Evolutionary conservation across 768 basidiomycete species (phyloP).

Genomic region (Postia placenta): DNA sequence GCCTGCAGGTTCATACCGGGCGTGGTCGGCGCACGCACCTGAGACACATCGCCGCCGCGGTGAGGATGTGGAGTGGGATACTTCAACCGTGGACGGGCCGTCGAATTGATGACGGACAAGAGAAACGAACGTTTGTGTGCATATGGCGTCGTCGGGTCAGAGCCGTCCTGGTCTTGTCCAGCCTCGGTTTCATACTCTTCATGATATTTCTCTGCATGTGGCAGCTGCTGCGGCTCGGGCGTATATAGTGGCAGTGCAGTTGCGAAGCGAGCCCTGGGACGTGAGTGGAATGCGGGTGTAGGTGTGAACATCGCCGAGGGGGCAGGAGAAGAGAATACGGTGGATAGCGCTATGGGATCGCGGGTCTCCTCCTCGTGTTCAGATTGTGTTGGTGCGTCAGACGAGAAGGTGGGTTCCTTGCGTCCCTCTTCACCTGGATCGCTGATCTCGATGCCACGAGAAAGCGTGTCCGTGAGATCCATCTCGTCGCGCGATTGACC

Average conservation of each 20-base stretch:
- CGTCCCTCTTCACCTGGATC: constrained; percentile 5
- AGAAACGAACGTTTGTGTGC: constrained; percentile 77
- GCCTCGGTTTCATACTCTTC: constrained; percentile 8
- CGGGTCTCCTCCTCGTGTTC: neutral
- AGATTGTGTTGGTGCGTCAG: constrained; percentile 30
- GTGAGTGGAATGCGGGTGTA: constrained; percentile 60
- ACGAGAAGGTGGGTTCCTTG: constrained; percentile 66
- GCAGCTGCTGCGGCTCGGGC: constrained; percentile 9
- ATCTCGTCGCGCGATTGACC: constrained; percentile 6
- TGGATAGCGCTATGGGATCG: constrained; percentile 29
- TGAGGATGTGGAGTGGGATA: constrained; percentile 54
- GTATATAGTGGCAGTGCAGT: constrained; percentile 24
- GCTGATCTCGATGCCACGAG: neutral
- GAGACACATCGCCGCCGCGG: constrained; percentile 1
- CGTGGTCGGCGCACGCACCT: constrained; percentile 21
- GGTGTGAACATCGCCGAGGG: constrained; percentile 59
- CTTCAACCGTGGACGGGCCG: constrained; percentile 65
- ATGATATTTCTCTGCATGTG: constrained; percentile 3
- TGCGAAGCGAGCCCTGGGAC: constrained; percentile 54
- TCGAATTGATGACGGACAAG: constrained; percentile 79
- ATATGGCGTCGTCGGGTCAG: constrained; percentile 57
- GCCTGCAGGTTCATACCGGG: constrained; percentile 34
- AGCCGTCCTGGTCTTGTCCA: constrained; percentile 22
- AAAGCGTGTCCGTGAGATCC: constrained; percentile 2
- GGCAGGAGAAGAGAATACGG: constrained; percentile 47